phyloP scores from a whole-genome alignment of 192 early-diverging fungal genomes.

The Funneliformis mosseae region DNA sequence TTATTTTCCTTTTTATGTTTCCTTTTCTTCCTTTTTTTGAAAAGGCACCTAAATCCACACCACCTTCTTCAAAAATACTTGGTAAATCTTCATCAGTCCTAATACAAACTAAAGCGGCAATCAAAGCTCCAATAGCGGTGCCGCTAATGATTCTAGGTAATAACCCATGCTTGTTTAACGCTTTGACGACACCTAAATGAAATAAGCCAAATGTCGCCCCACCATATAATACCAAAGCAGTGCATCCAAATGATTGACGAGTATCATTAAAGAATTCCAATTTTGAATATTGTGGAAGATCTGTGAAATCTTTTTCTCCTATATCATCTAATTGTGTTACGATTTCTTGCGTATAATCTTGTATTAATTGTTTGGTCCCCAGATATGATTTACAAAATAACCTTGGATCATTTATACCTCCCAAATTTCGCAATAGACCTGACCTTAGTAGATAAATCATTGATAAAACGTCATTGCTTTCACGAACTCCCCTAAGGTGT shows the following conservation, averaged over 20 bases:
- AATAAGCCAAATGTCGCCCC: conserved; percentile 74
- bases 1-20: conserved; percentile 61
- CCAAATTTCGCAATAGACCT: conserved; percentile 72
- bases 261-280: conserved; percentile 75
- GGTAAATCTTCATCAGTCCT: conserved; percentile 76
- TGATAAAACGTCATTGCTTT: conserved; percentile 52
- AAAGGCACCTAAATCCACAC: conserved; percentile 71
- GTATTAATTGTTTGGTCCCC: conserved; percentile 75
- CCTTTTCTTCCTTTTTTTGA: conserved; percentile 56
- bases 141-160: conserved; percentile 78
- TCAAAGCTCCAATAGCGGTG: conserved; percentile 71
- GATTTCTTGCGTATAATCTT: conserved; percentile 76
- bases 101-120: conserved; percentile 76
- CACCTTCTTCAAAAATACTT: conserved; percentile 47
- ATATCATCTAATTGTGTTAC: conserved; percentile 60
- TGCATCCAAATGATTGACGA: conserved; percentile 72
- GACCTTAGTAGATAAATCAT: conserved; percentile 68
- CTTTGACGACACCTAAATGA: conserved; percentile 80
- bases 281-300: conserved; percentile 54
- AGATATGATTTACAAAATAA: conserved; percentile 60
- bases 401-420: conserved; percentile 66
- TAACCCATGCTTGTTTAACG: conserved; percentile 62
- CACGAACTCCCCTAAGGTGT: conserved; percentile 48
- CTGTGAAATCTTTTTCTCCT: conserved; percentile 43
- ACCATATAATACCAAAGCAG: conserved; percentile 73